Percentiles rank a stretch among this genome's conserved stretches.
Evolutionary conservation across 208 protist species (phyloP).

Genomic region (Wallacemonas collosoma): DNA sequence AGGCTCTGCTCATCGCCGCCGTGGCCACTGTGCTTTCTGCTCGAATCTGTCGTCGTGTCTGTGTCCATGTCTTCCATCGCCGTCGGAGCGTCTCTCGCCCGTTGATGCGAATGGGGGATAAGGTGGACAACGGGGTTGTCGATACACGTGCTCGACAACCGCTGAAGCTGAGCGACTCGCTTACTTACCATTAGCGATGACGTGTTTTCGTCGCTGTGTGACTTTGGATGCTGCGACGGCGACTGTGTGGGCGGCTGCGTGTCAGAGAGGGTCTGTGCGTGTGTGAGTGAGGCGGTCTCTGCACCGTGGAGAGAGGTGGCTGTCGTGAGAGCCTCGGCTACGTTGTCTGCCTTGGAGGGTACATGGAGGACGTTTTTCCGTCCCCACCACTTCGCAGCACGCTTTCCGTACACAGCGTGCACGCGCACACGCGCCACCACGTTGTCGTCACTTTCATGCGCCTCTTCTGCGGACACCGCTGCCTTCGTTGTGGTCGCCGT

Average conservation of each 20-base stretch:
- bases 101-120: conserved; percentile 15
- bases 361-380: not conserved
- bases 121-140: not conserved
- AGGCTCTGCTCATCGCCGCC: not conserved
- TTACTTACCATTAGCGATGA: not conserved
- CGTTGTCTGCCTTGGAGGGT: not conserved
- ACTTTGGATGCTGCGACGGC: too few relatives aligned
- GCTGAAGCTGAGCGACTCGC: not conserved
- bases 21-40: not conserved
- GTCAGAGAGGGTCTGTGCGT: too few relatives aligned
- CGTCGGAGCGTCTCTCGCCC: not conserved
- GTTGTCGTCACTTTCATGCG: not conserved
- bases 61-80: not conserved
- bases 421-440: conserved; percentile 14
- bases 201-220: not conserved
- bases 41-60: not conserved
- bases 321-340: not conserved
- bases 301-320: not conserved
- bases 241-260: too few relatives aligned
- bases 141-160: not conserved
- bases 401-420: conserved; percentile 26
- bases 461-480: too few relatives aligned
- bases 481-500: too few relatives aligned
- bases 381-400: conserved; percentile 23
- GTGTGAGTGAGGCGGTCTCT: too few relatives aligned